phyloP scores from a whole-genome alignment of 2,329 filamentous ascomycete genomes.

The Xylaria sp. region DNA sequence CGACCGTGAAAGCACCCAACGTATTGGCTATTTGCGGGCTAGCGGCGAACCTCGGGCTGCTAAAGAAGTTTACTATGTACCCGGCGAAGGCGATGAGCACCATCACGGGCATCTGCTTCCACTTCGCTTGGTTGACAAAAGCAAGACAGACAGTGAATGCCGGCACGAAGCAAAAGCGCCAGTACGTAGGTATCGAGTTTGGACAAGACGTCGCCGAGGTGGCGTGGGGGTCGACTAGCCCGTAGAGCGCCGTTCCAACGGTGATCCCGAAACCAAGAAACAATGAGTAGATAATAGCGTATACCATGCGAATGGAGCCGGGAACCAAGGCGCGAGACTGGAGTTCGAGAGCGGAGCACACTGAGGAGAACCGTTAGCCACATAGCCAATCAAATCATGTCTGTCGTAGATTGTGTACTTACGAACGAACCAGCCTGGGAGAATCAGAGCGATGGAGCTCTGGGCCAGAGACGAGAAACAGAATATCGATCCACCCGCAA shows the following conservation, averaged over 20 bases:
- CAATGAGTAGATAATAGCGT: constrained; percentile 73
- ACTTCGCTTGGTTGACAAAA: constrained; percentile 80
- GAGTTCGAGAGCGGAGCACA: constrained; percentile 58
- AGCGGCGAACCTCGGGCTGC: constrained; percentile 63
- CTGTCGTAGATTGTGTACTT: constrained; percentile 23
- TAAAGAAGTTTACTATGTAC: constrained; percentile 78
- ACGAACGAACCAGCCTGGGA: constrained; percentile 62
- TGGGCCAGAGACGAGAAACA: constrained; percentile 74
- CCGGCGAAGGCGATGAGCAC: constrained; percentile 71
- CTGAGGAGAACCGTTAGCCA: constrained; percentile 20
- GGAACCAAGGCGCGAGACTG: constrained; percentile 71
- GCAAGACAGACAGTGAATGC: constrained; percentile 73
- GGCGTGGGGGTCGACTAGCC: constrained; percentile 46
- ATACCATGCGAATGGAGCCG: constrained; percentile 73
- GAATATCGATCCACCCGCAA: constrained; percentile 60
- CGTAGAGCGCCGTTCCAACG: constrained; percentile 45
- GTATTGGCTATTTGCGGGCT: constrained; percentile 78
- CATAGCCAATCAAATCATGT: background rate
- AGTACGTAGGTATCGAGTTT: constrained; percentile 37
- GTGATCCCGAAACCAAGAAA: constrained; percentile 75
- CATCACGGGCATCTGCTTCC: constrained; percentile 80
- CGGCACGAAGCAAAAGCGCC: constrained; percentile 72
- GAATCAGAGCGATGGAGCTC: constrained; percentile 74
- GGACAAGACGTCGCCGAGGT: constrained; percentile 39
- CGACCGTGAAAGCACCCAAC: constrained; percentile 75